These are phyloP conservation scores for Xanthoconium purpureum DNA, from an alignment of 768 basidiomycete species.

Conservation along the genomic window DNA sequence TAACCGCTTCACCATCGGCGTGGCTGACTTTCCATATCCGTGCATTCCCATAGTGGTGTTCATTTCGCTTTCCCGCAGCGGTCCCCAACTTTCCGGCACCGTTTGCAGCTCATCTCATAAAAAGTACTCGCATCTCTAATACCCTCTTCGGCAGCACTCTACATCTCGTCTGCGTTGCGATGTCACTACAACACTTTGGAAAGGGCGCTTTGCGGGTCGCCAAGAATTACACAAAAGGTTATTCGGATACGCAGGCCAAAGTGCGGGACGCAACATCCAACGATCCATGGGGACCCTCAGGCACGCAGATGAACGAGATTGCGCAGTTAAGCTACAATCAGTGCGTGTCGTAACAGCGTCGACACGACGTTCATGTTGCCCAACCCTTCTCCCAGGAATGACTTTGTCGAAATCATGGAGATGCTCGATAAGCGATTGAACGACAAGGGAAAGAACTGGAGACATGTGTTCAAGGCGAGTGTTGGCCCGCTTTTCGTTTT, in stretches of 20 bases:
- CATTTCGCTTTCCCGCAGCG: not conserved
- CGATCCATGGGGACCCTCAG: conserved; percentile 97
- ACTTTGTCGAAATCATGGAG: conserved; percentile 99
- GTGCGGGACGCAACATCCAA: conserved; percentile 96
- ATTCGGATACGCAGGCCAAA: conserved; percentile 93
- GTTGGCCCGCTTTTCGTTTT: too few species aligned
- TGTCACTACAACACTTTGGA: conserved; percentile 75
- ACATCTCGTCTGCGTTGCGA: conserved; percentile 13
- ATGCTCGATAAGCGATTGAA: conserved; percentile 98
- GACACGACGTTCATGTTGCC: not conserved
- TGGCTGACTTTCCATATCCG: conserved; percentile 11
- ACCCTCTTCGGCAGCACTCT: conserved; percentile 1
- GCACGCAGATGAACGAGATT: conserved; percentile 98
- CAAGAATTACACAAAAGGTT: conserved; percentile 95
- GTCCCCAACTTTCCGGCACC: conserved; percentile 1
- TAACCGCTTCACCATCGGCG: conserved; percentile 86
- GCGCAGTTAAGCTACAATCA: conserved; percentile 97
- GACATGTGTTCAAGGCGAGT: conserved; percentile 95
- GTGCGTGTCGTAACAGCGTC: conserved; percentile 42
- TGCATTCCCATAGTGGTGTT: conserved; percentile 1
- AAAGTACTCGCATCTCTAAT: conserved; percentile 11
- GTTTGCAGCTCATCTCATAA: conserved; percentile 18
- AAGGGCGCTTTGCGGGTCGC: conserved; percentile 84
- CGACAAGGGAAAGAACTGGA: conserved; percentile 99
- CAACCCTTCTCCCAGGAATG: conserved; percentile 48